phyloP scores from a whole-genome alignment of 371 early-diverging fungal genomes.

The Apophysomyces ossiformis region DNA sequence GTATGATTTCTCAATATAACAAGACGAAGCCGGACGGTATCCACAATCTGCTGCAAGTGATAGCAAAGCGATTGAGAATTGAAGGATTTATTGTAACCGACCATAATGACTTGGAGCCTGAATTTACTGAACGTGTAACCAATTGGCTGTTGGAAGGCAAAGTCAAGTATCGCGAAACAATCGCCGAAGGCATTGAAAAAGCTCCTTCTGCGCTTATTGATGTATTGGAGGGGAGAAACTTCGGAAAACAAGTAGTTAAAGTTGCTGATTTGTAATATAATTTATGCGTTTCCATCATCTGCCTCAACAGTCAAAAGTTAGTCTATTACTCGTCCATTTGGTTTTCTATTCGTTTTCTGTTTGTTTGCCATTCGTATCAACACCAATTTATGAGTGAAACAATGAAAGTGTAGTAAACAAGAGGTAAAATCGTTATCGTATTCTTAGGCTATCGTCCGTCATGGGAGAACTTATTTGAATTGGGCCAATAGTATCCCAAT shows the following conservation, averaged over 20 bases:
- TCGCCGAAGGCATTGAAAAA: constrained; percentile 74
- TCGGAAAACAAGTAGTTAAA: constrained; percentile 79
- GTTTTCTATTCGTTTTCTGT: no score
- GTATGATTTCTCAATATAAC: constrained; percentile 80
- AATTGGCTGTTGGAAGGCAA: constrained; percentile 66
- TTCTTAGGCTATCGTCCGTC: no score
- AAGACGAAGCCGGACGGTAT: constrained; percentile 26
- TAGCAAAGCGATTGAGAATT: constrained; percentile 56
- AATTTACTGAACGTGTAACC: constrained; percentile 58
- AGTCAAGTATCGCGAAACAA: constrained; percentile 59
- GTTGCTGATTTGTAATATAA: constrained; percentile 37
- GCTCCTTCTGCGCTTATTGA: constrained; percentile 72
- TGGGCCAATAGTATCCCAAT: no score
- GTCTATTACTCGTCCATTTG: no score
- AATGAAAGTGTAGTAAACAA: no score
- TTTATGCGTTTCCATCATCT: not conserved
- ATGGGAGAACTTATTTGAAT: no score
- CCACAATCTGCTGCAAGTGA: constrained; percentile 39
- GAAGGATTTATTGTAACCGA: constrained; percentile 69
- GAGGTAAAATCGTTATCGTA: no score
- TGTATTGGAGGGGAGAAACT: constrained; percentile 72
- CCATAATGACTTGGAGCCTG: constrained; percentile 32
- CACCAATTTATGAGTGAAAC: no score
- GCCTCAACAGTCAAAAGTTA: no score
- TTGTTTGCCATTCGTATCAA: no score